These are phyloP conservation scores for Penicillium psychrosexuale DNA, from an alignment of 2,329 filamentous ascomycete genomes.

Conservation along the genomic window DNA sequence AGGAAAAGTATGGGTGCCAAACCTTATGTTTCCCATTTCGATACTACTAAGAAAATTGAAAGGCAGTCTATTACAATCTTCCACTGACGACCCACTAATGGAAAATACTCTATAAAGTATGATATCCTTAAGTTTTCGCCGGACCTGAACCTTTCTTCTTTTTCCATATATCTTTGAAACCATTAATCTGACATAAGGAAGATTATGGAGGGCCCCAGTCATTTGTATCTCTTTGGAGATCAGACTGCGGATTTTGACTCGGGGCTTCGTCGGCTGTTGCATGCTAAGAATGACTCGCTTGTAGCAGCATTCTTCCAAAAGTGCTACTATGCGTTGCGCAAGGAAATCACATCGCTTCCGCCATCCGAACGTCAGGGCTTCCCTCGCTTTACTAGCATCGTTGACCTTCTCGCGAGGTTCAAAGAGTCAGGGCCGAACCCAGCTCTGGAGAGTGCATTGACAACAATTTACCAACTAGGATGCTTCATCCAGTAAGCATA, in stretches of 20 bases:
- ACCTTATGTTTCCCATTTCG: conserved; percentile 1
- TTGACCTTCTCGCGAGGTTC: conserved; percentile 38
- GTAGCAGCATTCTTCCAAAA: conserved; percentile 44
- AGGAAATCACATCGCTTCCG: conserved; percentile 38
- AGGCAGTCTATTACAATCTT: conserved; percentile 1
- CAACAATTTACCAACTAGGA: conserved; percentile 44
- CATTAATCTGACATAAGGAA: conserved; percentile 6
- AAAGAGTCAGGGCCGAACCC: conserved; percentile 35
- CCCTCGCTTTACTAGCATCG: conserved; percentile 40
- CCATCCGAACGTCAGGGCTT: conserved; percentile 36
- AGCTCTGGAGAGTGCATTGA: conserved; percentile 44
- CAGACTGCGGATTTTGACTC: conserved; percentile 45
- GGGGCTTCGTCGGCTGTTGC: conserved; percentile 41
- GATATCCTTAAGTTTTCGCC: conserved; percentile 5
- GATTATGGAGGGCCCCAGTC: conserved; percentile 32
- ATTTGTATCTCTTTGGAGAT: conserved; percentile 48
- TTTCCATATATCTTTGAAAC: conserved; percentile 9
- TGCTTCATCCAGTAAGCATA: conserved; percentile 44
- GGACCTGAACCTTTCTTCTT: neutral
- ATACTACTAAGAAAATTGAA: conserved; percentile 4
- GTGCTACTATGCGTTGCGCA: conserved; percentile 42
- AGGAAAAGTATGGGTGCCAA: conserved; percentile 6
- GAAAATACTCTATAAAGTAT: conserved; percentile 20
- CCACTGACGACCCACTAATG: conserved; percentile 9
- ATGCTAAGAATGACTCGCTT: conserved; percentile 43